Conservation (phyloP, 192 early-diverging fungal species). For the Coemansia sp. region DNA sequence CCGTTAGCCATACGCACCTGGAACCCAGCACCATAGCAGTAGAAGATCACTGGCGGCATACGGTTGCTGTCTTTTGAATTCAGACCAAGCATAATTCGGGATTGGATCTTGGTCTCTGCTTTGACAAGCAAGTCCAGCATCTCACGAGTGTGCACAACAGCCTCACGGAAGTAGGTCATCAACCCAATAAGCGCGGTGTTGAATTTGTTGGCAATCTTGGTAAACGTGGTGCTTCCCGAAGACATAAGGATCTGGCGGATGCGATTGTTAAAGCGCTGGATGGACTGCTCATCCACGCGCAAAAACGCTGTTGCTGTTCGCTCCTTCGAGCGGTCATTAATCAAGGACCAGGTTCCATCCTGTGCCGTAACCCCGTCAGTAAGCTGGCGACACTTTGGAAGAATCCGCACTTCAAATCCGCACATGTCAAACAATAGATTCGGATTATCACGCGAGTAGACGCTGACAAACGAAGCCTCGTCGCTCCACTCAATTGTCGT, state of each 20-base stretch:
- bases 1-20: conserved; percentile 56
- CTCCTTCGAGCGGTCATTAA: conserved; percentile 97
- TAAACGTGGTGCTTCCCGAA: conserved; percentile 94
- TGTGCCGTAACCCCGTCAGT: conserved; percentile 61
- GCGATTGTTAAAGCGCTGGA: conserved; percentile 92
- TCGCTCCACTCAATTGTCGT: conserved; percentile 99
- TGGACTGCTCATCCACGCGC: conserved; percentile 92
- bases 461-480: conserved; percentile 78
- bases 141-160: conserved; percentile 96
- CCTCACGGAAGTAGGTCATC: conserved; percentile 98
- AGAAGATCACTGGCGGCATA: conserved; percentile 94
- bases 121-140: conserved; percentile 95
- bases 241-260: conserved; percentile 98
- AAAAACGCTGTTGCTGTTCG: conserved; percentile 96
- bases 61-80: conserved; percentile 98
- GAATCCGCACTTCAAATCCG: conserved; percentile 94
- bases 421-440: conserved; percentile 89
- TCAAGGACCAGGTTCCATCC: conserved; percentile 84
- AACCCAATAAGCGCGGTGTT: conserved; percentile 89
- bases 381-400: conserved; percentile 90
- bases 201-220: conserved; percentile 98
- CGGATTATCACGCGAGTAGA: conserved; percentile 97
- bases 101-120: conserved; percentile 98
- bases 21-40: conserved; percentile 56
- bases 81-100: conserved; percentile 98